Percentiles rank a stretch among this genome's conserved stretches.
Conservation (phyloP, 2,329 filamentous ascomycete species). For the Phialophora chinensis region DNA sequence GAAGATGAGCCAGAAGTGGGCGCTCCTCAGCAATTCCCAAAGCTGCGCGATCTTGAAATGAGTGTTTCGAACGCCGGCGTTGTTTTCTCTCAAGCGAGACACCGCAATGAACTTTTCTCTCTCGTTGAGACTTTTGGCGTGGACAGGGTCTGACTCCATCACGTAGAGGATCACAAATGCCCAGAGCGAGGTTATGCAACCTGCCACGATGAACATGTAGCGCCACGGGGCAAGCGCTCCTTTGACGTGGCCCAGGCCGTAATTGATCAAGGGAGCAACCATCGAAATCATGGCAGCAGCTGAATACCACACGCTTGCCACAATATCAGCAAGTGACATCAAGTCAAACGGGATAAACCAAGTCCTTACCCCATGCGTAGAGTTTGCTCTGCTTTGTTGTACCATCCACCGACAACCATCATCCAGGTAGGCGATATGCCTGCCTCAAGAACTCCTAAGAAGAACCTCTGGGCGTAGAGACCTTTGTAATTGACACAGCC, state of each 20-base stretch:
- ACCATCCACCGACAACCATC: conserved; percentile 65
- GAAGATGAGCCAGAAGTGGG: no score
- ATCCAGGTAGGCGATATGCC: conserved; percentile 70
- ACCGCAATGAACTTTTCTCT: conserved; percentile 69
- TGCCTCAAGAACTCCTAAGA: conserved; percentile 65
- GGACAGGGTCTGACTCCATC: conserved; percentile 59
- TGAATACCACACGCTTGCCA: conserved; percentile 19
- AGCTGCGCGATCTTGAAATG: no score
- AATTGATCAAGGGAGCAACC: conserved; percentile 61
- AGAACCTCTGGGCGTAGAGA: conserved; percentile 69
- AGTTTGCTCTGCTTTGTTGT: conserved; percentile 63
- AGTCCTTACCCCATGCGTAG: not conserved
- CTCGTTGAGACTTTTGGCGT: conserved; percentile 64
- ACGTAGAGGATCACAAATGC: conserved; percentile 38
- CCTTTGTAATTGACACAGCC: conserved; percentile 58
- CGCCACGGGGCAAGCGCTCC: conserved; percentile 67
- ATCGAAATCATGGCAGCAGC: not conserved
- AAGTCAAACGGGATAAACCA: no score
- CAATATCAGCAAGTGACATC: conserved; percentile 61
- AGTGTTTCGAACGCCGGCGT: conserved; percentile 56
- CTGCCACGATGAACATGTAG: conserved; percentile 53
- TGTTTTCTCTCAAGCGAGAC: conserved; percentile 65
- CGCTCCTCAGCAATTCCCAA: no score
- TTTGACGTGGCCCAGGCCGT: conserved; percentile 69
- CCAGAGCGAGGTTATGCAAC: not conserved